Conservation (phyloP, 2,329 filamentous ascomycete genomes). For the Xylariaceae sp. region DNA sequence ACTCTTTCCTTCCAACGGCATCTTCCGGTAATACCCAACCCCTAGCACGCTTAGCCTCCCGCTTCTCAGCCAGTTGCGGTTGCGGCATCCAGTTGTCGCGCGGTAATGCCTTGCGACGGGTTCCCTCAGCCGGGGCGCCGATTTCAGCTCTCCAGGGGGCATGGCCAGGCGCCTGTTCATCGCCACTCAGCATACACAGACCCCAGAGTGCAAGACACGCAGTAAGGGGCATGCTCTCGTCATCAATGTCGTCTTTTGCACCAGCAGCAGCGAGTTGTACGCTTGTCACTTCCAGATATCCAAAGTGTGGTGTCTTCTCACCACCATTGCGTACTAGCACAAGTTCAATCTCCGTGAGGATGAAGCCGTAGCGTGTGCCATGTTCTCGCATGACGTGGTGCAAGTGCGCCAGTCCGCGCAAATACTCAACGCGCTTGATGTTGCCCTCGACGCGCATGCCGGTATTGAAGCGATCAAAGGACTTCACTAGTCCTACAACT, state of each 20-base stretch:
- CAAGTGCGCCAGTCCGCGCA: constrained; percentile 76
- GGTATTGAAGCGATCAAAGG: constrained; percentile 91
- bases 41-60: constrained; percentile 64
- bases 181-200: constrained; percentile 64
- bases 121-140: constrained; percentile 67
- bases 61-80: constrained; percentile 68
- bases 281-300: constrained; percentile 71
- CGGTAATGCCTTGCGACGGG: constrained; percentile 62
- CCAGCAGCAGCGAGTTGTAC: constrained; percentile 49
- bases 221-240: constrained; percentile 47
- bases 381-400: constrained; percentile 93
- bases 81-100: constrained; percentile 71
- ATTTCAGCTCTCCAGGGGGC: constrained; percentile 64
- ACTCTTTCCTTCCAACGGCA: constrained; percentile 63
- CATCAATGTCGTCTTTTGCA: constrained; percentile 32
- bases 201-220: constrained; percentile 73
- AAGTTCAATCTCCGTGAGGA: constrained; percentile 92
- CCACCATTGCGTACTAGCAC: constrained; percentile 79
- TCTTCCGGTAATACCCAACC: constrained; percentile 76
- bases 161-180: constrained; percentile 54
- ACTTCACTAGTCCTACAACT: constrained; percentile 68
- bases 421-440: constrained; percentile 81
- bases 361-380: constrained; percentile 88
- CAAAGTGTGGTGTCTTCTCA: constrained; percentile 71
- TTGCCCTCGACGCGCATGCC: constrained; percentile 84